Evolutionary conservation across 768 basidiomycete species (phyloP).

Genomic region (Suillus subaureus): DNA sequence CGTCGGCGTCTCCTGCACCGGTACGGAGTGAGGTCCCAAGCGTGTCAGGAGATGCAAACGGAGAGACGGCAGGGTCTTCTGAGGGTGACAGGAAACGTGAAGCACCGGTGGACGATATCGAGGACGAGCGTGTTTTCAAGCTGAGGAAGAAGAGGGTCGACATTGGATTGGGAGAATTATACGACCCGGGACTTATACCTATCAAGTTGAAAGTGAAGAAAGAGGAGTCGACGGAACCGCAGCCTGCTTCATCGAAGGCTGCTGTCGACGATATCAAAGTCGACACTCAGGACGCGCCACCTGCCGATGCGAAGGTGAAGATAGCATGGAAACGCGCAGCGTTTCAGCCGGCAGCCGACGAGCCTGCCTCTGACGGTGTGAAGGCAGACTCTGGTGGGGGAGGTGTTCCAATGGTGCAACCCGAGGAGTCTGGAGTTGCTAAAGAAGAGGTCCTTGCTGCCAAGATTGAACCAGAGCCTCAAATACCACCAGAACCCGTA

Average conservation of each 20-base stretch:
- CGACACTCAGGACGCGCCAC: conserved; percentile 7
- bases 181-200: conserved; percentile 73
- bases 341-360: conserved; percentile 7
- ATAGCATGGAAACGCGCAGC: conserved; percentile 36
- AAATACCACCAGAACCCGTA: conserved; percentile 10
- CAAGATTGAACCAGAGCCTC: conserved; percentile 6
- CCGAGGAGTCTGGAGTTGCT: not conserved
- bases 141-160: conserved; percentile 62
- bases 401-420: conserved; percentile 8
- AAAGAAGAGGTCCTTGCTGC: conserved; percentile 7
- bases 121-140: conserved; percentile 60
- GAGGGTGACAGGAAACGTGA: conserved; percentile 42
- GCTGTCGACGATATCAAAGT: conserved; percentile 14
- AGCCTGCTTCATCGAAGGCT: conserved; percentile 10
- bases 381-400: conserved; percentile 16
- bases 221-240: conserved; percentile 31
- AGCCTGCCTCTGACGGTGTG: not conserved
- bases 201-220: conserved; percentile 64
- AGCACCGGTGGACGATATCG: conserved; percentile 49
- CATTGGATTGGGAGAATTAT: conserved; percentile 74
- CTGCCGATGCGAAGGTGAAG: conserved; percentile 32
- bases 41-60: not conserved
- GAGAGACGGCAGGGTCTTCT: conserved; percentile 22
- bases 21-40: not conserved
- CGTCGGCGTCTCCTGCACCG: conserved; percentile 26